Evolutionary conservation across 768 basidiomycete genomes (phyloP).

Genomic region (Chalciporus piperatus): DNA sequence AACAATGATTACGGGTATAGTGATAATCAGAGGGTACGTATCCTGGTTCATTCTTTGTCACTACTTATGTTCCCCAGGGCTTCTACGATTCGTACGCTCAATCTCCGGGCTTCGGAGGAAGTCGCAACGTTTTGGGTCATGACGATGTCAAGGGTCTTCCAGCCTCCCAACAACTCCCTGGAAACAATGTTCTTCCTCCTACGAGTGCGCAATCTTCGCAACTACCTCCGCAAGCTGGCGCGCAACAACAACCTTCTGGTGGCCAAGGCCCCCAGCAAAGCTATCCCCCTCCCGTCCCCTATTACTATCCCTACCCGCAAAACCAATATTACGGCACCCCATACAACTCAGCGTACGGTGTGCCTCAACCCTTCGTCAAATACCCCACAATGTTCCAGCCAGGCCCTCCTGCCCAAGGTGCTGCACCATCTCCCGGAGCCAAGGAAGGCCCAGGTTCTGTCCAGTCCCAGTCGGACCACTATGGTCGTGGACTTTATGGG

Average conservation of each 20-base stretch:
- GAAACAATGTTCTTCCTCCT: conserved; percentile 48
- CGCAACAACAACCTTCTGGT: conserved; percentile 56
- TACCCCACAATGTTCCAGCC: conserved; percentile 76
- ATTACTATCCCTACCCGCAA: conserved; percentile 69
- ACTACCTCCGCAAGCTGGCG: conserved; percentile 44
- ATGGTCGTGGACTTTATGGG: conserved; percentile 62
- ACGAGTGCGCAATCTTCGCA: conserved; percentile 54
- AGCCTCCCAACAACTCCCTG: conserved; percentile 54
- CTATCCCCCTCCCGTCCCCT: conserved; percentile 59
- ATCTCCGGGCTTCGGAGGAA: conserved; percentile 57
- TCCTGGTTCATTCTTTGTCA: not conserved
- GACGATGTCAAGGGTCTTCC: conserved; percentile 76
- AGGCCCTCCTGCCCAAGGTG: conserved; percentile 65
- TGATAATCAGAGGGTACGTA: conserved; percentile 62
- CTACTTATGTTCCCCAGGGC: conserved; percentile 41
- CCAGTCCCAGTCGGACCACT: conserved; percentile 54
- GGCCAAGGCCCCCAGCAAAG: conserved; percentile 65
- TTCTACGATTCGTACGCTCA: conserved; percentile 78
- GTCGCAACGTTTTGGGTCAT: conserved; percentile 61
- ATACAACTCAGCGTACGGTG: conserved; percentile 54
- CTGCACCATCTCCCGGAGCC: conserved; percentile 60
- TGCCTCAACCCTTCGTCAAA: conserved; percentile 71
- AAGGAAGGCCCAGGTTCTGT: conserved; percentile 61
- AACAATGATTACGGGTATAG: conserved; percentile 66
- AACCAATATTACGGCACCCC: conserved; percentile 75